Evolutionary conservation across 2,329 filamentous ascomycete species (phyloP).

Genomic region (Hypomyces rosellus): DNA sequence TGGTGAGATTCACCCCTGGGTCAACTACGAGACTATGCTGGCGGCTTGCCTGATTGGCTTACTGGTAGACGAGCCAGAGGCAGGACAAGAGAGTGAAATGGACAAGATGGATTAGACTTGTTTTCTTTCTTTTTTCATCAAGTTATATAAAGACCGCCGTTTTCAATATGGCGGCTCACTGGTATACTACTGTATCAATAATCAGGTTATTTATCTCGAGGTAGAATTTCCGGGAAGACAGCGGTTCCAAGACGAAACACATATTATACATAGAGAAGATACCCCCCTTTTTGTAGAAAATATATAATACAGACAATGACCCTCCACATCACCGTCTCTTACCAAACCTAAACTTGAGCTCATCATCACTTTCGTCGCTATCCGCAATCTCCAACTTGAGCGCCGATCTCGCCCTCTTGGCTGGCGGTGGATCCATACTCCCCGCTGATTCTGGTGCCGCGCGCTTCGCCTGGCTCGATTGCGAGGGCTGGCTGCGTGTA

Average conservation of each 20-base stretch:
- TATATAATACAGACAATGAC: not conserved
- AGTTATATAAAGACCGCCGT: not conserved
- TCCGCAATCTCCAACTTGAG: constrained; percentile 31
- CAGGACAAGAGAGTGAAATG: constrained; percentile 38
- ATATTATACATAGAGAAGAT: not conserved
- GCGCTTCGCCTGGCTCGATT: constrained; percentile 26
- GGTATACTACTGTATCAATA: no score
- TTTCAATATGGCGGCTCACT: not conserved
- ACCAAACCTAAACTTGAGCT: constrained; percentile 50
- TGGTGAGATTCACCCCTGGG: constrained; percentile 63
- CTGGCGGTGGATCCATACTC: constrained; percentile 18
- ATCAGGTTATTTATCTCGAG: no score
- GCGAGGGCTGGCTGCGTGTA: constrained; percentile 24
- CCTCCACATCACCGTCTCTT: constrained; percentile 34
- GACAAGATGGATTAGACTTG: constrained; percentile 53
- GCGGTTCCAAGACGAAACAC: no score
- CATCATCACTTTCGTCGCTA: constrained; percentile 49
- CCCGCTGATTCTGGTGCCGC: constrained; percentile 23
- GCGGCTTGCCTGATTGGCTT: constrained; percentile 57
- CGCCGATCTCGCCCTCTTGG: constrained; percentile 27
- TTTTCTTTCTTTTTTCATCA: not conserved
- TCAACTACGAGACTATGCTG: constrained; percentile 67
- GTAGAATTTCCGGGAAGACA: no score
- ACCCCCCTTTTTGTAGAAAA: not conserved
- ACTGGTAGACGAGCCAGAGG: constrained; percentile 50